Base-by-base conservation (phyloP, 2,329 filamentous ascomycete species). In the Pleoardoris graminearum region DNA sequence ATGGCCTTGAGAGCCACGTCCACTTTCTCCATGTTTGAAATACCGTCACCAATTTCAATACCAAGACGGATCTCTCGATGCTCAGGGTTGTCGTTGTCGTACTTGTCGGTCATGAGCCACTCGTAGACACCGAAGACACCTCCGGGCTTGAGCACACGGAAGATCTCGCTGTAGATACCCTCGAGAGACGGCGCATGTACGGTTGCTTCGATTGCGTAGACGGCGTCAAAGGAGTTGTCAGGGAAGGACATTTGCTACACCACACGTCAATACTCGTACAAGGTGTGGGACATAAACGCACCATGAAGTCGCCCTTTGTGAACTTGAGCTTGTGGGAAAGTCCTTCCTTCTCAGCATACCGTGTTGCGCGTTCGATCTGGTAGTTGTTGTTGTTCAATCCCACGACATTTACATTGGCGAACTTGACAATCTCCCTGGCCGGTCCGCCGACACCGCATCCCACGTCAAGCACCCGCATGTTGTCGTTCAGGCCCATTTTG, bases 331-430 rank as follows among this genome's bases (percentile, higher is more conserved):
- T 91, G 68, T 90, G 76, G 1, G 87, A 82, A 47, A 97, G 80
- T 46, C 87, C 87, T 77, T 96, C 90, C 76, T 91, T 90, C 57
- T 82, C 77, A 2, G 92, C 91, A 71, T 97, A 96, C 49, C 82
- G 80, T 12, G 86, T 91, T n/a, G 92, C 93, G 61, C 94, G 90
- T 73, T 97, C 85, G 62, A 97, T 96, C 79, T 97, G 94, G 81
- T 99, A 99, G 79, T 97, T 91, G 77, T 97, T 97, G 85, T 97
- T 97, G 85, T 97, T 99, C 73, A 97, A 79, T 37, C 94, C 94
- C 21, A 91, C 88, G 58, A 97, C 84, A 66, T 97, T 91, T 65
- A 85, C 88, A 56, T 90, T 93, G 10, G 90, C 88, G 79, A 99
- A 99, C 78, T 95, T 95, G 77, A 90, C 90, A 67, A 99, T 97